These are phyloP conservation scores for Tetrahymena malaccensis DNA, from an alignment of 73 alveolate genomes.

Conservation along the genomic window DNA sequence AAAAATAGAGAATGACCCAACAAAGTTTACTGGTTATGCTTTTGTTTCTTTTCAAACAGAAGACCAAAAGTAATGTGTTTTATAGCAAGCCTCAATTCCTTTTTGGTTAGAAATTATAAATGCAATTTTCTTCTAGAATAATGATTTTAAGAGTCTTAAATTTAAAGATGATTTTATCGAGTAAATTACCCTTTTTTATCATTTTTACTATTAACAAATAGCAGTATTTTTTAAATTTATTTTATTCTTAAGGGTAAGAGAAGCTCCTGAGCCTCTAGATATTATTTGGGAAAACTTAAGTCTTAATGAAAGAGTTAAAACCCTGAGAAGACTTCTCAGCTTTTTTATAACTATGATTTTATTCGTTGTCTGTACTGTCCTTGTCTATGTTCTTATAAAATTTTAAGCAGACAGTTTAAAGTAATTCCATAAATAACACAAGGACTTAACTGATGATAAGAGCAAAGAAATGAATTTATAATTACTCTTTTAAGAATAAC, in stretches of 20 bases:
- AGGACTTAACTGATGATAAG: background rate
- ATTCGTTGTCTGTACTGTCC: background rate
- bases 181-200: background rate
- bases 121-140: background rate
- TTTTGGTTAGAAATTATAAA: background rate
- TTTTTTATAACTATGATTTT: background rate
- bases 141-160: background rate
- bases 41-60: conserved; percentile 40
- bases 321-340: background rate
- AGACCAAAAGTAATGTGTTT: conserved; percentile 6
- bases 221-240: too few relatives aligned
- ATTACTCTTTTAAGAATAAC: background rate
- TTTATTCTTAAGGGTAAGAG: background rate
- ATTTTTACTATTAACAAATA: background rate
- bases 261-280: background rate
- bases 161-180: background rate
- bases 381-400: background rate
- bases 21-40: conserved; percentile 14
- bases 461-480: background rate
- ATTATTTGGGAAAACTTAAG: background rate
- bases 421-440: background rate
- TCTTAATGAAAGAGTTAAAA: background rate
- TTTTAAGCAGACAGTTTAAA: background rate
- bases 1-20: background rate
- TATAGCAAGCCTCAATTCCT: background rate